Percentiles rank a stretch among this genome's conserved stretches.
These are phyloP conservation scores for Asparagopsis taxiformis DNA, from an alignment of 31 red algal species.

Conservation along the genomic window DNA sequence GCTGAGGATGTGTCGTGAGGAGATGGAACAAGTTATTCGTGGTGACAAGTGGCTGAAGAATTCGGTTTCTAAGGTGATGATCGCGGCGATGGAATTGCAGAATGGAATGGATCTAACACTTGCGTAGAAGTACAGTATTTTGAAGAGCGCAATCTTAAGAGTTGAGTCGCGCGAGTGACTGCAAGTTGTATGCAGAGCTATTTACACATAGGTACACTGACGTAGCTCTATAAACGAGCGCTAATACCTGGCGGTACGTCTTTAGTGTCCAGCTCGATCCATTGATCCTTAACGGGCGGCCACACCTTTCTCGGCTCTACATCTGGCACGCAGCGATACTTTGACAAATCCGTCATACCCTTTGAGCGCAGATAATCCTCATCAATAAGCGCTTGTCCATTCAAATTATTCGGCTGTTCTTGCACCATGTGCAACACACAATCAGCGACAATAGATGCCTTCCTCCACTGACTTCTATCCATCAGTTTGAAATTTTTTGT, in stretches of 20 bases:
- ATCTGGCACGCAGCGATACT: constrained; percentile 79
- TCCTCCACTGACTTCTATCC: constrained; percentile 87
- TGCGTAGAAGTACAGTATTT: not conserved
- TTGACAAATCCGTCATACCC: constrained; percentile 77
- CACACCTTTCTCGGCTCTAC: constrained; percentile 88
- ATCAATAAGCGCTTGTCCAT: constrained; percentile 88
- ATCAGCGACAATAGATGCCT: constrained; percentile 86
- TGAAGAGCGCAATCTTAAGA: not conserved
- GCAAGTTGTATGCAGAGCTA: not conserved
- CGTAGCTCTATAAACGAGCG: constrained; percentile 26
- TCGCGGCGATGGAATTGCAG: constrained; percentile 1
- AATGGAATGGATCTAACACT: constrained; percentile 1
- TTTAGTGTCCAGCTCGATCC: constrained; percentile 19
- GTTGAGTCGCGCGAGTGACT: not conserved
- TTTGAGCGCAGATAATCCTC: constrained; percentile 85
- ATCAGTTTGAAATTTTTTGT: constrained; percentile 96
- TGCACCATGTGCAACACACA: constrained; percentile 72
- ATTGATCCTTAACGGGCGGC: constrained; percentile 47
- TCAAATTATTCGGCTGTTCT: constrained; percentile 58
- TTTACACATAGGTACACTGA: not conserved
- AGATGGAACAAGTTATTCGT: constrained; percentile 28
- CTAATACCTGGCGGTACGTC: constrained; percentile 50
- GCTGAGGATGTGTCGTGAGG: constrained; percentile 27
- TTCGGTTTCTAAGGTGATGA: constrained; percentile 16
- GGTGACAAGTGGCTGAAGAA: constrained; percentile 16